Conservation (phyloP, 2,329 filamentous ascomycete species). For the Amauroascus niger region DNA sequence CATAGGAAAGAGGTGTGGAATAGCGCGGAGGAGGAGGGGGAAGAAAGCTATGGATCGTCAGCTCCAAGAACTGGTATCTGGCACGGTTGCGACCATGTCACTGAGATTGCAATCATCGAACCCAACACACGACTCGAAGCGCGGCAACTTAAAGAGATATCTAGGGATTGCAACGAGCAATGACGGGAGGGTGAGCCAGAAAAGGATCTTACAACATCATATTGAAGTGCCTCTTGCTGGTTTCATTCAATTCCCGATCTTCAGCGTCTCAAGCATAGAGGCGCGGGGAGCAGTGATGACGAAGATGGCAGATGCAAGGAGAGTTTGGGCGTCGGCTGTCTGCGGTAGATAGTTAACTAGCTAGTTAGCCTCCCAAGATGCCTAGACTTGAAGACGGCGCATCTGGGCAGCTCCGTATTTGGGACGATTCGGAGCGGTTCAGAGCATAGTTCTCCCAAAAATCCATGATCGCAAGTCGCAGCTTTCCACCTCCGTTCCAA, state of each 20-base stretch:
- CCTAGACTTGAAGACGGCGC: not conserved
- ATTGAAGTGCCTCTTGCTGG: not conserved
- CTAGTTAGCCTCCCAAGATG: no score
- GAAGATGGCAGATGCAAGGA: not conserved
- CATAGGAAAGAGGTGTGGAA: constrained; percentile 61
- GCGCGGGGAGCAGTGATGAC: not conserved
- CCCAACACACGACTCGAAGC: not conserved
- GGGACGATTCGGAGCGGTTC: not conserved
- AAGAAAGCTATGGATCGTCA: constrained; percentile 52
- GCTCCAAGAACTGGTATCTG: not conserved
- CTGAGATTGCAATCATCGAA: not conserved
- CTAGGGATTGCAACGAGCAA: not conserved
- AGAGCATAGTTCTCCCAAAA: not conserved
- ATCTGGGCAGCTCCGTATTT: not conserved
- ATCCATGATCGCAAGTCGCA: not conserved
- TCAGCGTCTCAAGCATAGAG: not conserved
- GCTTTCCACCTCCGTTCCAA: not conserved
- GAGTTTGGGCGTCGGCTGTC: not conserved
- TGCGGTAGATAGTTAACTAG: no score
- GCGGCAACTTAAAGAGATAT: not conserved
- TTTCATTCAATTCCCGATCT: not conserved
- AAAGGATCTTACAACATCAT: constrained; percentile 8
- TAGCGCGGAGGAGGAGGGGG: constrained; percentile 78
- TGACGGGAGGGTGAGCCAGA: not conserved
- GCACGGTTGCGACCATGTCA: not conserved